Evolutionary conservation across 2,329 filamentous ascomycete species (phyloP), one percentile per base, ranked within the genome.

Genomic region (Laburnicola sp.): DNA sequence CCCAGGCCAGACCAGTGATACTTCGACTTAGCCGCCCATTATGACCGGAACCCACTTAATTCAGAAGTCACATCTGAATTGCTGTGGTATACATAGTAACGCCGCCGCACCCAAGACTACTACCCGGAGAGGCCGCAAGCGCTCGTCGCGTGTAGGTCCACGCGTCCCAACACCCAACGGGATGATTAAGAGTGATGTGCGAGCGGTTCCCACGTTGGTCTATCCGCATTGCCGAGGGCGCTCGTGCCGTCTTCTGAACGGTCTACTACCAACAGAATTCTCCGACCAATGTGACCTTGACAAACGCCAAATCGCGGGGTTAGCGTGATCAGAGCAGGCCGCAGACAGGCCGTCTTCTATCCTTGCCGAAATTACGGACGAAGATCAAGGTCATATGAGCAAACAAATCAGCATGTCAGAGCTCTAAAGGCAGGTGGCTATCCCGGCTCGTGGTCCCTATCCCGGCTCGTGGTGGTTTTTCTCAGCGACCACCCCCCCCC

Each of bases 301-400:
- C 7, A 37, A 16, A 45, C 23, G 32, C 21, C 25, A n/a, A 22
- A 45, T 16, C 26, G 43, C 26, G 34, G 26, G 22, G 34, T 23
- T 38, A 45, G 43, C 43, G 43, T 38, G 43, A 31, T 34, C 25
- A 30, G 16, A 16, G 16, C 16, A 16, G 16, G 16, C 16, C 16
- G 16, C 16, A 16, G 34, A 30, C n/a, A 9, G 21, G n/a, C 3
- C 23, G n/a, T 34, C 43, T 37, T 30, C 10, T 27, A 27, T 34
- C 43, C 25, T 37, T 21, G 43, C 43, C 34, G 34, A 22, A 34
- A 8, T 38, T 26, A 45, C 43, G 22, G 43, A 16, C 34, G 16
- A 30, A 45, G 43, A 23, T 22, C n/a, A 37, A 38, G 43, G 43
- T 45, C 43, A 45, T 45, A 30, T 45, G 43, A 28, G 4, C 43